phyloP scores from a whole-genome alignment of 108 stramenopile species.

The Cyclotella atomus region DNA sequence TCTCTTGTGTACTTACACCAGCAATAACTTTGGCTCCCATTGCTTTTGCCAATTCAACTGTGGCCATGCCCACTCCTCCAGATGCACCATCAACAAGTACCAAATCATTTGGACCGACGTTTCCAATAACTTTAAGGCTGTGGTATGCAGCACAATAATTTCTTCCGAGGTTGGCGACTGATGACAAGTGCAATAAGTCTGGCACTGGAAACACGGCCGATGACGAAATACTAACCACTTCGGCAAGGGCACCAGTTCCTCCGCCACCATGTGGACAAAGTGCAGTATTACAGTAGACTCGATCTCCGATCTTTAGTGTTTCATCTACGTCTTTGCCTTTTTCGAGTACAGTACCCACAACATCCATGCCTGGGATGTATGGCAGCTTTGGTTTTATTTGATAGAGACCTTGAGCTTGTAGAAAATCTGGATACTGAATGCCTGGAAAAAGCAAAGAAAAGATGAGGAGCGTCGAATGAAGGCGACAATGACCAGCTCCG shows the following conservation, averaged over 20 bases:
- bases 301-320: constrained; percentile 60
- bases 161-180: constrained; percentile 65
- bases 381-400: constrained; percentile 68
- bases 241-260: constrained; percentile 63
- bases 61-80: constrained; percentile 81
- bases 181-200: constrained; percentile 38
- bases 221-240: constrained; percentile 47
- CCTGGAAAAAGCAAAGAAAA: too few species aligned
- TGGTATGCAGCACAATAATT: constrained; percentile 79
- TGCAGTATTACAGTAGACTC: constrained; percentile 62
- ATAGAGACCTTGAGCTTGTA: constrained; percentile 71
- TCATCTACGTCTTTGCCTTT: constrained; percentile 46
- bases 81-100: constrained; percentile 74
- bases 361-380: constrained; percentile 75
- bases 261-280: constrained; percentile 51
- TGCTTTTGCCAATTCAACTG: constrained; percentile 74
- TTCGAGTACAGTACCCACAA: constrained; percentile 61
- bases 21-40: constrained; percentile 78
- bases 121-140: constrained; percentile 65
- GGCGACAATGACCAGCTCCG: too few species aligned
- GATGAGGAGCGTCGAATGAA: too few species aligned
- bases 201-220: constrained; percentile 61
- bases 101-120: constrained; percentile 48
- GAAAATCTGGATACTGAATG: constrained; percentile 78
- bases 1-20: constrained; percentile 59